Evolutionary conservation across 345 rosid species (phyloP), one percentile per base, ranked within the genome.

Genomic region (Toxicodendron radicans): DNA sequence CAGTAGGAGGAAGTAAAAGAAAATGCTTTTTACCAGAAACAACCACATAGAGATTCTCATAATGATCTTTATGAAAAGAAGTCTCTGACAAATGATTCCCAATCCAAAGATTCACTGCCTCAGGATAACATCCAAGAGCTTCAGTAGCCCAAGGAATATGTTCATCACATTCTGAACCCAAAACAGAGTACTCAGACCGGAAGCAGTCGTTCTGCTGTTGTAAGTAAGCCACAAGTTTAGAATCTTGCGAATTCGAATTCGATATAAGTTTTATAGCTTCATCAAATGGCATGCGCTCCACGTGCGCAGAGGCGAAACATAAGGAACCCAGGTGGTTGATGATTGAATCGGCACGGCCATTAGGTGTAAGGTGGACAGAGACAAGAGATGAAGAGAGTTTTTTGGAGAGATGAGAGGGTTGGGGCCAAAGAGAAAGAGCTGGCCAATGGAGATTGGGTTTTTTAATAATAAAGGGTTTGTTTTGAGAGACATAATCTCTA

Each of bases 101-200:
- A 63, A 94, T 86, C 97, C 98, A 94, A 69, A 94, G 87, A 72
- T 94, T 94, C n/a, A 94, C 93, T 17, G 98, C 97, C 76, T 94
- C 97, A 4, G 97, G 98, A 13, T 72, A 72, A 73, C 86, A 83
- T 3, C 93, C 97, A 0, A 94, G 75, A 11, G 97, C 98, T 54
- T 90, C 95, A 51, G 91, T 81, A 33, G 95, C 93, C 97, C 97
- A 92, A 1, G 82, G 76, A 18, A 94, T 72, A 48, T 94, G 85
- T 0, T 75, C 79, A 51, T 92, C 97, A 43, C 97, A 90, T 33
- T 92, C 97, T 2, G 78, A 72, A 20, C 69, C 85, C 52, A 92
- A 79, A 10, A 43, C 85, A 0, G 82, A 64, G 57, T 87, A 90
- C 88, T 94, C 98, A 4, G 87, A 75, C 60, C 92, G 78, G 54